Percentiles rank a stretch among this genome's conserved stretches.
These are phyloP conservation scores for Epipyxis sp. DNA, from an alignment of 108 stramenopile genomes.

Conservation along the genomic window DNA sequence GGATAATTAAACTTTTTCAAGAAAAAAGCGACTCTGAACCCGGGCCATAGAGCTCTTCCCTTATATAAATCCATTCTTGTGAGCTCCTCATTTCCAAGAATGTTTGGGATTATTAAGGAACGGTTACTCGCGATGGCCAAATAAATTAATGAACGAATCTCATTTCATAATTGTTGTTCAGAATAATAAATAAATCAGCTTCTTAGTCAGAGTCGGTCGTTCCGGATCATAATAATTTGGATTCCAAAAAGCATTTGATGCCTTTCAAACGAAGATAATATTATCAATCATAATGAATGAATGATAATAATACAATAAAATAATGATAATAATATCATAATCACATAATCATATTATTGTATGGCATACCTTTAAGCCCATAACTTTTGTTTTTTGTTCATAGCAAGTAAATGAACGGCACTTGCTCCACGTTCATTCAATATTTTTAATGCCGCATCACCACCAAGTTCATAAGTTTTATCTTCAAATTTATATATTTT, in stretches of 20 bases:
- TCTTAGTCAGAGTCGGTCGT: constrained; percentile 5
- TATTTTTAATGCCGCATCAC: not conserved
- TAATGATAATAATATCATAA: too few relatives aligned
- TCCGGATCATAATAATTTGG: constrained; percentile 21
- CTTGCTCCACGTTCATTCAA: not conserved
- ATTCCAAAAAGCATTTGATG: constrained; percentile 28
- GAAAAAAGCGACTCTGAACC: not conserved
- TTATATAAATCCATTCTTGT: not conserved
- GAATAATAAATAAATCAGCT: not conserved
- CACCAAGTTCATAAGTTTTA: constrained; percentile 16
- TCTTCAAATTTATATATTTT: constrained; percentile 27
- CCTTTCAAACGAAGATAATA: not conserved
- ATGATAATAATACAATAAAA: too few relatives aligned
- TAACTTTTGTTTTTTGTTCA: constrained; percentile 22
- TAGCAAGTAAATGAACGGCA: constrained; percentile 31
- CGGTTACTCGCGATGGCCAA: constrained; percentile 21
- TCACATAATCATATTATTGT: too few relatives aligned
- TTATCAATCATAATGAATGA: too few relatives aligned
- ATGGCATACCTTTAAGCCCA: constrained; percentile 9
- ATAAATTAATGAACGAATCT: constrained; percentile 10
- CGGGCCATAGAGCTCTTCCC: constrained; percentile 8
- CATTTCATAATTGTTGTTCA: constrained; percentile 12
- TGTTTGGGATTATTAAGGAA: constrained; percentile 9
- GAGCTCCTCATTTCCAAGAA: not conserved
- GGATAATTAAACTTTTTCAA: not conserved